A percentile compares a stretch with the other conserved stretches of the same genome.
Evolutionary conservation across 2,329 filamentous ascomycete species (phyloP).

Genomic region (Bipolaris gigantea): DNA sequence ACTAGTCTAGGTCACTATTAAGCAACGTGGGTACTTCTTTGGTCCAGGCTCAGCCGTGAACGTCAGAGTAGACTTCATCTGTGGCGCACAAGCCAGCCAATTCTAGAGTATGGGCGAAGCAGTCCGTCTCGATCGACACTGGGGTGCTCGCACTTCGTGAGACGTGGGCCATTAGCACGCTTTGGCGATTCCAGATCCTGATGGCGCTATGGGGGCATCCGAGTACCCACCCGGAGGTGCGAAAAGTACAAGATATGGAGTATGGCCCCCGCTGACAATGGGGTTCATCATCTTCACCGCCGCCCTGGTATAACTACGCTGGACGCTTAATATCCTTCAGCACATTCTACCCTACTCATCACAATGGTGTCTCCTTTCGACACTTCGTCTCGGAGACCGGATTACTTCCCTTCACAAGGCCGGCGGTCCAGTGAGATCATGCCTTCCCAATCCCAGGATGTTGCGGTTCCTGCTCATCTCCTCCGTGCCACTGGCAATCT

Average conservation of each 20-base stretch:
- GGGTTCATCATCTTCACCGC: constrained; percentile 5
- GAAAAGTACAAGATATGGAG: constrained; percentile 7
- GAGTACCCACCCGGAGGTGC: constrained; percentile 3
- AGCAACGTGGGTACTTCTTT: not conserved
- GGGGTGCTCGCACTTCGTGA: constrained; percentile 1
- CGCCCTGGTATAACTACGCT: not conserved
- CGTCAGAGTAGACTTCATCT: constrained; percentile 5
- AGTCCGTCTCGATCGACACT: constrained; percentile 8
- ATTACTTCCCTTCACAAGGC: not conserved
- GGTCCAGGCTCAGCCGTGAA: constrained; percentile 5
- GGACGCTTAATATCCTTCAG: not conserved
- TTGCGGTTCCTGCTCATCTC: constrained; percentile 27
- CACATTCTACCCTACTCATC: not conserved
- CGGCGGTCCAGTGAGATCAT: constrained; percentile 9
- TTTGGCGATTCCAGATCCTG: constrained; percentile 2
- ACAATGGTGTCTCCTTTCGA: constrained; percentile 6
- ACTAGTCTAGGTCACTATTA: not conserved
- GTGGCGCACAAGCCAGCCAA: constrained; percentile 9
- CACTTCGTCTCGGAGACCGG: not conserved
- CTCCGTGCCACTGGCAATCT: constrained; percentile 21
- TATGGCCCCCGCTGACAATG: constrained; percentile 2
- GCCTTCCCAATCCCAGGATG: constrained; percentile 15
- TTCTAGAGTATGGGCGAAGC: not conserved
- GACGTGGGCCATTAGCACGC: constrained; percentile 7
- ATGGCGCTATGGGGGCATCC: constrained; percentile 9